These are phyloP conservation scores for Cicer chorassanicum DNA, from an alignment of 306 rosid species.

Conservation along the genomic window DNA sequence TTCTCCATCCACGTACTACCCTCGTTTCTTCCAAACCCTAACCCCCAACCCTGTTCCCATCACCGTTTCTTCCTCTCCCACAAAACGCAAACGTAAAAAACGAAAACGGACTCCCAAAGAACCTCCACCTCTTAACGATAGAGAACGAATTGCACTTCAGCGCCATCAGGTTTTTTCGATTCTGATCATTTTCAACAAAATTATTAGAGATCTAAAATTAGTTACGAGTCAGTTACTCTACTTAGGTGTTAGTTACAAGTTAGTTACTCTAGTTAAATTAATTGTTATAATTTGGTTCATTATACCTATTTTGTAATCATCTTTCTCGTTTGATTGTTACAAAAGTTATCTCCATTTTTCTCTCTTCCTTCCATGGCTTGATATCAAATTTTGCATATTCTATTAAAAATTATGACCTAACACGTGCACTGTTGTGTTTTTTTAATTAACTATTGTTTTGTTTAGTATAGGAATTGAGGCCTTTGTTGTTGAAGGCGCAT, in stretches of 20 bases:
- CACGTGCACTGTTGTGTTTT: not conserved
- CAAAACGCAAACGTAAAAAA: slow-evolving; percentile 69
- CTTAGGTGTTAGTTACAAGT: too few species aligned
- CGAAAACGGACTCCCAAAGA: slow-evolving; percentile 62
- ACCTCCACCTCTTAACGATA: slow-evolving; percentile 61
- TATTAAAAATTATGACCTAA: not conserved
- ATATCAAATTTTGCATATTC: too few species aligned
- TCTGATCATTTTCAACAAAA: not conserved
- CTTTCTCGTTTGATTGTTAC: too few species aligned
- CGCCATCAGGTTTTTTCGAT: slow-evolving; percentile 67
- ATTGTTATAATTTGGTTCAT: too few species aligned
- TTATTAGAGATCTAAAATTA: too few species aligned
- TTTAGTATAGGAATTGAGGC: slow-evolving; percentile 67
- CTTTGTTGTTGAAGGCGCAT: slow-evolving; percentile 68
- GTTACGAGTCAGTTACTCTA: too few species aligned
- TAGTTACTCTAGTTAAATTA: too few species aligned
- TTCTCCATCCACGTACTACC: slow-evolving; percentile 70
- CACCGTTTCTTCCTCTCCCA: slow-evolving; percentile 43
- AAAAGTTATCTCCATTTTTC: too few species aligned
- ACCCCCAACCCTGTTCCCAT: slow-evolving; percentile 28
- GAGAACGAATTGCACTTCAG: slow-evolving; percentile 71
- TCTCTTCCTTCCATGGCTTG: too few species aligned
- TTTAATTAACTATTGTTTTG: not conserved
- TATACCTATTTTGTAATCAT: too few species aligned
- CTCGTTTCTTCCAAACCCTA: slow-evolving; percentile 64